These are phyloP conservation scores for Stylosanthes scabra DNA, from an alignment of 331 rosid species.

Conservation along the genomic window DNA sequence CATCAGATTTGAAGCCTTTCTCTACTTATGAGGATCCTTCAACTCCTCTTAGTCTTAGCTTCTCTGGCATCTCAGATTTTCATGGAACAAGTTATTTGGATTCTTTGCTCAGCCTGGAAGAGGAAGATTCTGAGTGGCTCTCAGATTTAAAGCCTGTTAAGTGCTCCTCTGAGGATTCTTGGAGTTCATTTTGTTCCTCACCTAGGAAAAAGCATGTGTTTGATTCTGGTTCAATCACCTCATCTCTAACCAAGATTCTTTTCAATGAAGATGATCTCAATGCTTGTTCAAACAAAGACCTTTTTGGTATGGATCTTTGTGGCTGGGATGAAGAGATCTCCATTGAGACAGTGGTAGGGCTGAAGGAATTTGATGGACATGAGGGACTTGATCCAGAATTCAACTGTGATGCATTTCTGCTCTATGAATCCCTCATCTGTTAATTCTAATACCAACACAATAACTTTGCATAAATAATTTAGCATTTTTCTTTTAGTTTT, in stretches of 20 bases:
- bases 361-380: conserved; percentile 63
- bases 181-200: conserved; percentile 48
- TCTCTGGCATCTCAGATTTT: conserved; percentile 30
- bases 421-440: conserved; percentile 35
- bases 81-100: conserved; percentile 19
- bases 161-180: conserved; percentile 31
- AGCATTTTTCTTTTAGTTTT: neutral
- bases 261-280: neutral
- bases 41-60: neutral
- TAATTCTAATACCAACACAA: conserved; percentile 21
- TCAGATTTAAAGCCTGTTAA: conserved; percentile 23
- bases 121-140: conserved; percentile 43
- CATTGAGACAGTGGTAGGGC: conserved; percentile 65
- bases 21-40: too few relatives aligned
- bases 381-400: conserved; percentile 56
- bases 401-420: conserved; percentile 36
- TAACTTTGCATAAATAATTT: conserved; percentile 12
- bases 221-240: conserved; percentile 24
- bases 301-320: conserved; percentile 35
- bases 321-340: conserved; percentile 37
- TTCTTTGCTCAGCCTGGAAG: conserved; percentile 50
- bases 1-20: neutral
- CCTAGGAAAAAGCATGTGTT: conserved; percentile 44
- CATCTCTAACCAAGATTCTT: neutral
- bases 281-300: conserved; percentile 20